Conservation (phyloP, 768 basidiomycete species). For the Mycena galopus region DNA sequence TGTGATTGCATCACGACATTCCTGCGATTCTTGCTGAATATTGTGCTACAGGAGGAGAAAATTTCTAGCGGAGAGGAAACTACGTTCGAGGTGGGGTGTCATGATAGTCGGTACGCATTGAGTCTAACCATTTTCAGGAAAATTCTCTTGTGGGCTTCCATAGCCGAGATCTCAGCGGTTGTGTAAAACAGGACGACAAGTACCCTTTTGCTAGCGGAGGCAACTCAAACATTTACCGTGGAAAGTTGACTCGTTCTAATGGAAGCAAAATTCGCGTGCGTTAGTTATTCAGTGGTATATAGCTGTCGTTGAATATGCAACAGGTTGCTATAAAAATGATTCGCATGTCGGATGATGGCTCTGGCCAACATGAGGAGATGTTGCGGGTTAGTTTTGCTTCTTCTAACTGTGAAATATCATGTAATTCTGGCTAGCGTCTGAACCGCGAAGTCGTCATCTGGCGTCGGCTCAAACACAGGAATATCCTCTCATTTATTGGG, state of each 20-base stretch:
- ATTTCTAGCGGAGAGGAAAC: neutral
- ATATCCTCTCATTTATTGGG: constrained; percentile 35
- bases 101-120: neutral
- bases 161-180: constrained; percentile 1
- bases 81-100: neutral
- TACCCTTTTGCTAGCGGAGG: constrained; percentile 32
- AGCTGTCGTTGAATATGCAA: neutral
- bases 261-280: constrained; percentile 26
- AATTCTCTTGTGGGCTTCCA: neutral
- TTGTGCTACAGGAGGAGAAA: neutral
- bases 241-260: constrained; percentile 20
- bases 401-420: neutral
- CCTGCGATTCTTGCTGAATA: neutral
- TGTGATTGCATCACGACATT: neutral
- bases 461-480: constrained; percentile 30
- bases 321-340: constrained; percentile 34
- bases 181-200: constrained; percentile 16
- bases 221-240: too few relatives aligned
- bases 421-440: constrained; percentile 8
- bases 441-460: constrained; percentile 29
- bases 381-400: constrained; percentile 7
- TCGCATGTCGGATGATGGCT: too few relatives aligned
- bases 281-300: neutral
- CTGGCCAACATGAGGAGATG: constrained; percentile 22
- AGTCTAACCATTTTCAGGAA: neutral